Evolutionary conservation across 208 protist genomes (phyloP).

Genomic region (Trypanosomatidae sp.): DNA sequence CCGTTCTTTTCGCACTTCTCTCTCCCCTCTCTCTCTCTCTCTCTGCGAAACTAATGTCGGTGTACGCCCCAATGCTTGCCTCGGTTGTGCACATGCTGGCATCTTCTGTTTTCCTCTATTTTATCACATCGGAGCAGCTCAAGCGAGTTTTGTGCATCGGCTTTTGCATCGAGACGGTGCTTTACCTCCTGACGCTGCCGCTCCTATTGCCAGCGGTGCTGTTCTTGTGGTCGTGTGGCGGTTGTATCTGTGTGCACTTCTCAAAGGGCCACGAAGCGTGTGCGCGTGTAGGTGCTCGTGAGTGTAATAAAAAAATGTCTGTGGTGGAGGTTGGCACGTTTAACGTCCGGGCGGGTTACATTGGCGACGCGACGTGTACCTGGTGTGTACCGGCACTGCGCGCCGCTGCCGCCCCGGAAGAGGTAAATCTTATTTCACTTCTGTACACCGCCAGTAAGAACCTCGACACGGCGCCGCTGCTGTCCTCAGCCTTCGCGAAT

Average conservation of each 20-base stretch:
- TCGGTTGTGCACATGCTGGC: background rate
- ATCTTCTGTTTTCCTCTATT: background rate
- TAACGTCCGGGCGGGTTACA: conserved; percentile 64
- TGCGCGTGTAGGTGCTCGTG: background rate
- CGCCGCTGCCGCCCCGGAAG: conserved; percentile 23
- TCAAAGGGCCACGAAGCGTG: background rate
- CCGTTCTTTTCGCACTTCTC: background rate
- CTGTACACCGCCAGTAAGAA: conserved; percentile 26
- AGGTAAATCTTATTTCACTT: conserved; percentile 52
- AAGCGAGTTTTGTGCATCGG: background rate
- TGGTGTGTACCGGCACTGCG: conserved; percentile 35
- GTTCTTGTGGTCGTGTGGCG: background rate
- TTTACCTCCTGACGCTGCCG: background rate
- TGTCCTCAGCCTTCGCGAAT: background rate
- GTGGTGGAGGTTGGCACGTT: conserved; percentile 83
- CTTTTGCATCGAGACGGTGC: background rate
- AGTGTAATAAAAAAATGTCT: conserved; percentile 21
- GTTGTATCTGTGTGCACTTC: background rate
- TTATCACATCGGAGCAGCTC: background rate
- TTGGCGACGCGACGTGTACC: conserved; percentile 72
- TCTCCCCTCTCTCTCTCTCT: background rate
- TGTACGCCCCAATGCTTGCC: too few species aligned
- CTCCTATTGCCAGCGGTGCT: background rate
- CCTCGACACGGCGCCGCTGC: background rate
- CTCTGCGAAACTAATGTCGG: background rate